Evolutionary conservation across 495 filamentous ascomycete genomes (phyloP).

Genomic region (Hypomontagnella monticulosa): DNA sequence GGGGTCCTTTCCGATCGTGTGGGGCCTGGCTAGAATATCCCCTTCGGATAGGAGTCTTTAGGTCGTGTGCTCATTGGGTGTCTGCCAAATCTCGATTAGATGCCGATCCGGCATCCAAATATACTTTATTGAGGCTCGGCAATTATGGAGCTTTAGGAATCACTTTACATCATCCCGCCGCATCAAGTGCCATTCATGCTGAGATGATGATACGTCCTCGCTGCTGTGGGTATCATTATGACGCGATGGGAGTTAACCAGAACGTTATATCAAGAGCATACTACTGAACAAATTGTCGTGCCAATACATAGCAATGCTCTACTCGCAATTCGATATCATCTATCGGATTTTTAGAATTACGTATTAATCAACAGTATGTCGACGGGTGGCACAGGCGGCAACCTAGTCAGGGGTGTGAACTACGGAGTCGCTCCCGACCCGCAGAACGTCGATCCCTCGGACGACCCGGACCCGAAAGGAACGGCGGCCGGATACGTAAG

Average conservation of each 20-base stretch:
- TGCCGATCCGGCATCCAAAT: background rate
- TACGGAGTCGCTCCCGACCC: slow-evolving; percentile 14
- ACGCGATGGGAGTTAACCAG: slow-evolving; percentile 15
- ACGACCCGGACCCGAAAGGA: slow-evolving; percentile 37
- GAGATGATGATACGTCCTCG: slow-evolving; percentile 4
- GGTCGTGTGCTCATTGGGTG: background rate
- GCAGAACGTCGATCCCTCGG: slow-evolving; percentile 21
- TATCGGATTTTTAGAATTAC: background rate
- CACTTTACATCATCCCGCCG: slow-evolving; percentile 10
- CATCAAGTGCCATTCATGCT: background rate
- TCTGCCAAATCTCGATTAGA: slow-evolving; percentile 4
- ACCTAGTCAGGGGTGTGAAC: slow-evolving; percentile 17
- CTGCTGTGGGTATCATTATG: slow-evolving; percentile 28
- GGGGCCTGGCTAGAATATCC: too few relatives aligned
- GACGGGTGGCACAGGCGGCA: slow-evolving; percentile 33
- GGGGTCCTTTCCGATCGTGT: too few relatives aligned
- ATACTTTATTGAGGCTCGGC: background rate
- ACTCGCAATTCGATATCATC: background rate
- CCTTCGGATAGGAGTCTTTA: too few relatives aligned
- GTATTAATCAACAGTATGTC: slow-evolving; percentile 24
- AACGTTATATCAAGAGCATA: background rate
- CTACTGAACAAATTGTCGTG: background rate
- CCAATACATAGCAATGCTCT: background rate
- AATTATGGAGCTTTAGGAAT: slow-evolving; percentile 10
- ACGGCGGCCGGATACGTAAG: slow-evolving; percentile 38